phyloP scores from a whole-genome alignment of 495 filamentous ascomycete species.

The Cryomyces minteri region DNA sequence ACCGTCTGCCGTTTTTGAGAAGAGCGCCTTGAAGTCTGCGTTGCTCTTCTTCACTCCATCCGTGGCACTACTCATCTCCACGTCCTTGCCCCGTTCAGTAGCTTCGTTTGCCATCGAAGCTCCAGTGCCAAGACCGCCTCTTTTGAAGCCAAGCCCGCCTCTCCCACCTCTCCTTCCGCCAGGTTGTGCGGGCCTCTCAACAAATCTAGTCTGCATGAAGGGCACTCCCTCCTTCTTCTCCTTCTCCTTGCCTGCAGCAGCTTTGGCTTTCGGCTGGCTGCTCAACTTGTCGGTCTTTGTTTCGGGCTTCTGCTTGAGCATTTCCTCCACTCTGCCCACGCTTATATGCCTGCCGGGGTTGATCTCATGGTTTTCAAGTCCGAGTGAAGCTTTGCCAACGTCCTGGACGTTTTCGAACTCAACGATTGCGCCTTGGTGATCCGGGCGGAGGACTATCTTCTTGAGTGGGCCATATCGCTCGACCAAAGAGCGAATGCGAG shows the following conservation, averaged over 20 bases:
- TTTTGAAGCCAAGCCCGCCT: conserved; percentile 13
- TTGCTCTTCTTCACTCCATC: conserved; percentile 48
- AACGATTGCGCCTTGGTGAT: conserved; percentile 73
- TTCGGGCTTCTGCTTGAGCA: conserved; percentile 40
- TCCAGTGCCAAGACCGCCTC: conserved; percentile 5
- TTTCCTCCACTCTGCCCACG: conserved; percentile 48
- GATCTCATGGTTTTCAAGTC: conserved; percentile 54
- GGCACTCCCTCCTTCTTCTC: conserved; percentile 22
- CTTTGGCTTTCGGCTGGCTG: neutral
- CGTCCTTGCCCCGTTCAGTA: conserved; percentile 5
- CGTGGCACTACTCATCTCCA: conserved; percentile 5
- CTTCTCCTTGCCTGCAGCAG: conserved; percentile 24
- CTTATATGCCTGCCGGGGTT: conserved; percentile 41
- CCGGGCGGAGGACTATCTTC: conserved; percentile 41
- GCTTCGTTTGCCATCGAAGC: neutral
- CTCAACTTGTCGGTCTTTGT: conserved; percentile 18
- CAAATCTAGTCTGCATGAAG: conserved; percentile 20
- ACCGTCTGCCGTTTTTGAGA: conserved; percentile 11
- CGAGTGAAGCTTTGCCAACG: conserved; percentile 57
- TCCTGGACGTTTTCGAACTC: conserved; percentile 55
- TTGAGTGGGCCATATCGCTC: conserved; percentile 39
- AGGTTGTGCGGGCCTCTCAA: conserved; percentile 31
- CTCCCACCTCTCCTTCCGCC: conserved; percentile 25
- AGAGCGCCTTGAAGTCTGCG: conserved; percentile 73
- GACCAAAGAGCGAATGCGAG: conserved; percentile 38